Evolutionary conservation across 805 yeast genomes (phyloP).

Genomic region (Lachancea cidri): DNA sequence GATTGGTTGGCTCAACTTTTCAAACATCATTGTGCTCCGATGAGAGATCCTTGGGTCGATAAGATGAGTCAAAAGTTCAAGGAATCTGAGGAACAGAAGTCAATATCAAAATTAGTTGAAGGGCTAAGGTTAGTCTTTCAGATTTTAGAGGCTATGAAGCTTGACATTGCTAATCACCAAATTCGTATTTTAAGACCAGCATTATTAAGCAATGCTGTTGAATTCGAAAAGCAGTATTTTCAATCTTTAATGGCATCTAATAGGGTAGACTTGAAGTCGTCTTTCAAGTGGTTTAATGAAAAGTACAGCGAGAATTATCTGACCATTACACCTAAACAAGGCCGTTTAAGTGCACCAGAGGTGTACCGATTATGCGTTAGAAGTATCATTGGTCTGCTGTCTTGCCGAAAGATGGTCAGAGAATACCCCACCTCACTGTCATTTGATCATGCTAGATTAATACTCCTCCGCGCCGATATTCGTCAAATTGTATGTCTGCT

Average conservation of each 20-base stretch:
- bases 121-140: constrained; percentile 76
- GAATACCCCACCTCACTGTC: constrained; percentile 81
- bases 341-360: constrained; percentile 17
- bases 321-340: constrained; percentile 11
- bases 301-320: constrained; percentile 28
- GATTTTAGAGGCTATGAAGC: constrained; percentile 87
- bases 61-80: constrained; percentile 64
- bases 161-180: constrained; percentile 94
- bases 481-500: constrained; percentile 79
- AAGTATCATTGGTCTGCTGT: constrained; percentile 57
- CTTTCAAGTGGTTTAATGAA: constrained; percentile 59
- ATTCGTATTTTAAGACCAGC: constrained; percentile 80
- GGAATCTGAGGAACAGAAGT: constrained; percentile 38
- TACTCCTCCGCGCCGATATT: constrained; percentile 76
- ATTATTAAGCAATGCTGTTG: constrained; percentile 78
- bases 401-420: constrained; percentile 74
- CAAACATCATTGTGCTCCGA: constrained; percentile 91
- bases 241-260: constrained; percentile 39
- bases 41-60: constrained; percentile 87
- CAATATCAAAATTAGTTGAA: constrained; percentile 54
- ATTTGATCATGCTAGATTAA: constrained; percentile 77
- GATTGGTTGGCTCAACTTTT: constrained; percentile 72
- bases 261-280: constrained; percentile 54
- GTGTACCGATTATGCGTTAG: constrained; percentile 41
- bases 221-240: constrained; percentile 83